Evolutionary conservation across 306 rosid genomes (phyloP).

Genomic region (Fragaria iinumae): DNA sequence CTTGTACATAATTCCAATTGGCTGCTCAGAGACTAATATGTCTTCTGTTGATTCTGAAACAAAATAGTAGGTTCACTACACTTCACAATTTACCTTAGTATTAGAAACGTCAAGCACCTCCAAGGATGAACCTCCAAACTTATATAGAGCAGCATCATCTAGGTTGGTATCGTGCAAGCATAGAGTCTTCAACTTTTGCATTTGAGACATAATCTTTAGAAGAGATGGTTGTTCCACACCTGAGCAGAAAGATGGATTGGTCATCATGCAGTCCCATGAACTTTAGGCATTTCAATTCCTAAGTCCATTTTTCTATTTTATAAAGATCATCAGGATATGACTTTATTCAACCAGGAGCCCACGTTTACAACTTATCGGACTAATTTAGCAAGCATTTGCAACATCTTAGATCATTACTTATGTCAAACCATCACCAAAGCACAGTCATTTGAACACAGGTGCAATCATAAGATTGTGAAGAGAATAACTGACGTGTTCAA

Average conservation of each 20-base stretch:
- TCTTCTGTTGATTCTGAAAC: not conserved
- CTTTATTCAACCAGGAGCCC: slow-evolving; percentile 17
- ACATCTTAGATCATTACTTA: slow-evolving; percentile 5
- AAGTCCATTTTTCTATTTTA: not conserved
- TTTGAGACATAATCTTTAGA: slow-evolving; percentile 54
- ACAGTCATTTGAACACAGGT: not conserved
- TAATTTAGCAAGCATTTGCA: slow-evolving; percentile 19
- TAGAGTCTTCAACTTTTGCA: slow-evolving; percentile 61
- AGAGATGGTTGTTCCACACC: slow-evolving; percentile 55
- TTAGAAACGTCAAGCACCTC: slow-evolving; percentile 76
- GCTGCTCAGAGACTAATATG: slow-evolving; percentile 5
- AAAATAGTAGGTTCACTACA: slow-evolving; percentile 12
- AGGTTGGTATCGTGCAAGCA: slow-evolving; percentile 65
- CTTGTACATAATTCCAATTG: slow-evolving; percentile 12
- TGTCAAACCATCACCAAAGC: slow-evolving; percentile 13
- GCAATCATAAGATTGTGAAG: not conserved
- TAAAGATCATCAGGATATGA: slow-evolving; percentile 8
- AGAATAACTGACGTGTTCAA: not conserved
- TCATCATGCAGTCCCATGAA: slow-evolving; percentile 19
- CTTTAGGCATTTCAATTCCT: slow-evolving; percentile 1
- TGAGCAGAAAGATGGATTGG: slow-evolving; percentile 25
- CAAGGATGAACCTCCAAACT: slow-evolving; percentile 64
- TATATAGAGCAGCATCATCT: slow-evolving; percentile 54
- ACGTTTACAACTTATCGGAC: slow-evolving; percentile 16
- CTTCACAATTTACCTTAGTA: slow-evolving; percentile 59